phyloP scores from a whole-genome alignment of 352 stramenopile genomes.

The Phytophthora sojae region DNA sequence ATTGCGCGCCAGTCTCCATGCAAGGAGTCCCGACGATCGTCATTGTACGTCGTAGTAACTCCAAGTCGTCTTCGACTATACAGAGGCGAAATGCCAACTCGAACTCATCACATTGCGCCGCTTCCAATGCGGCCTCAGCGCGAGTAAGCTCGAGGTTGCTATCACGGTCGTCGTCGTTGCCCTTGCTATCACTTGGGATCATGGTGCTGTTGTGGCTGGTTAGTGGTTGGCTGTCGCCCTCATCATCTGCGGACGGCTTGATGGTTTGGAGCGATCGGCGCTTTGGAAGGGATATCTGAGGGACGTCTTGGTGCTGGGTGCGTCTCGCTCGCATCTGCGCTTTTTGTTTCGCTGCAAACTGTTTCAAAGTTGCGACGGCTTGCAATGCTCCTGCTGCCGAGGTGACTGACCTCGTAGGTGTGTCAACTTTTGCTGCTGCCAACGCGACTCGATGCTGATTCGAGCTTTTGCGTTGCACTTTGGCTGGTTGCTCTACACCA shows the following conservation, averaged over 20 bases:
- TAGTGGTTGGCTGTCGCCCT: not conserved
- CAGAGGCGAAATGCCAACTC: constrained; percentile 65
- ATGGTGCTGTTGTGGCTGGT: constrained; percentile 12
- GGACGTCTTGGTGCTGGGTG: constrained; percentile 19
- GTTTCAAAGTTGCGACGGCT: constrained; percentile 30
- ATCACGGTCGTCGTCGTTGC: not conserved
- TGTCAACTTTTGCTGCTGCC: constrained; percentile 4
- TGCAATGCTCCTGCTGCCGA: constrained; percentile 11
- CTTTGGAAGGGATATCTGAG: constrained; percentile 25
- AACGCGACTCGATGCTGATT: not conserved
- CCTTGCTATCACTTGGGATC: constrained; percentile 8
- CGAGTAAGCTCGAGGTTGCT: constrained; percentile 36
- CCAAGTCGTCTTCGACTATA: constrained; percentile 61
- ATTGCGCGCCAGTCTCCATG: constrained; percentile 40
- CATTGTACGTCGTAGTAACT: constrained; percentile 52
- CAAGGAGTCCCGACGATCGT: constrained; percentile 36
- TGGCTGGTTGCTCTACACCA: not conserved
- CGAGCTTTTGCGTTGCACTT: constrained; percentile 1
- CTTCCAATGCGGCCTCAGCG: constrained; percentile 47
- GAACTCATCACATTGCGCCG: constrained; percentile 46
- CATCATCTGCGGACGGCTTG: not conserved
- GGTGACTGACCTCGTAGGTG: not conserved
- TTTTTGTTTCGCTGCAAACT: constrained; percentile 42
- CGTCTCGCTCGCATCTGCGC: constrained; percentile 10
- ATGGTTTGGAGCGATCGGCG: not conserved